Evolutionary conservation across 2,329 filamentous ascomycete species (phyloP), one percentile per base, ranked within the genome.

Genomic region (Coniochaeta sp.): DNA sequence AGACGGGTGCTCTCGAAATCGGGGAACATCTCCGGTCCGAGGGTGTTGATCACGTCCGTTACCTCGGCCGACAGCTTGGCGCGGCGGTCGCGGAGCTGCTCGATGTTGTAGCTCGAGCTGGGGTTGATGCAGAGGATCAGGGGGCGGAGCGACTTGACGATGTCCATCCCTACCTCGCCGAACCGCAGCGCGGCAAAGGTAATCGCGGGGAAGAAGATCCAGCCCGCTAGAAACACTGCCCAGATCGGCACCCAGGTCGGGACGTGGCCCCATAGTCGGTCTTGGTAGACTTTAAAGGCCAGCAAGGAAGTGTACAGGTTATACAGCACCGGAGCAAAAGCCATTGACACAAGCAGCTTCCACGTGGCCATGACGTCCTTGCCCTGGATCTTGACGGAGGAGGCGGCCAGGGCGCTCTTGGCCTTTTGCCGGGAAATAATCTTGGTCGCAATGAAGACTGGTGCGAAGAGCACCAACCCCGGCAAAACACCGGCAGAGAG

Each of bases 91-190:
- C 90, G 84, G 49, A 99, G 79, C 60, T 86, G 86, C 56, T 89
- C 81, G 48, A 99, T 82, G 53, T 87, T 89, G 71, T 91, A 95
- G 66, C 84, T 86, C 1, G 89, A 92, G 4, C 84, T 83, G 1
- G 94, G 94, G 61, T 87, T 87, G 62, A 97, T 78, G 57, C 89
- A 94, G 30, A 96, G 77, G 45, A 95, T 75, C 9, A 99, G 80
- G 6, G 94, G 94, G 9, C 90, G 83, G 14, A 99, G 79, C 0
- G 92, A 97, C 71, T 97, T 99, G 72, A 94, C 75, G 52, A 99
- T 96, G 65, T 99, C 94, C 91, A 99, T 96, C 50, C 92, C 94
- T n/a, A 95, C 86, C 71, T 99, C 94, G 46, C 94, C 94, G 58
- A 97, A 95, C 10, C 94, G 86, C 50, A 99, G 83, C 6, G 94